A percentile compares a stretch with the other conserved stretches of the same genome.
Evolutionary conservation across 129 eudicot genomes (phyloP).

Genomic region (Tanacetum coccineum): DNA sequence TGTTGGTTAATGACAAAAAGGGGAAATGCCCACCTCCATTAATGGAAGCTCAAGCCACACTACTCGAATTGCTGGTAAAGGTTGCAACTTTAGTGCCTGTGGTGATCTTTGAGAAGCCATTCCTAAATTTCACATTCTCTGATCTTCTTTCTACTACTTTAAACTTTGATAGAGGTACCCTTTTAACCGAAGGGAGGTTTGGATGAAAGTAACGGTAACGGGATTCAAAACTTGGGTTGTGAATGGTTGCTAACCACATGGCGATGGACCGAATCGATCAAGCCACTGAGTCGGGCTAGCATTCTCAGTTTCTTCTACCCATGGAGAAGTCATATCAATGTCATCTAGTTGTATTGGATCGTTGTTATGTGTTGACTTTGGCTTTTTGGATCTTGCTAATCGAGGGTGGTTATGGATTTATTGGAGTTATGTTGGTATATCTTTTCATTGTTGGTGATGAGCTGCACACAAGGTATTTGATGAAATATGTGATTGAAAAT

Average conservation of each 20-base stretch:
- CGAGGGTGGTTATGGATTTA: no score
- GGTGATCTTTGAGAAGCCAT: constrained; percentile 80
- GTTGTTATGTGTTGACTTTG: constrained; percentile 34
- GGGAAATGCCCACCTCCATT: no score
- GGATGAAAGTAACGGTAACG: no score
- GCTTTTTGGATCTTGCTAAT: constrained; percentile 40
- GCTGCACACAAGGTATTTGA: no score
- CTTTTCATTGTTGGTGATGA: no score
- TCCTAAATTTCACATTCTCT: constrained; percentile 74
- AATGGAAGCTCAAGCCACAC: no score
- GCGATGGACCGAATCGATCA: constrained; percentile 72
- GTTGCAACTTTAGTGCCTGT: constrained; percentile 69
- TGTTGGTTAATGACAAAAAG: no score
- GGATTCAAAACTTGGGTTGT: no score
- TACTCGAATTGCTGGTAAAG: constrained; percentile 91
- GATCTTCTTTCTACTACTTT: constrained; percentile 87
- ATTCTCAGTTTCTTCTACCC: constrained; percentile 87
- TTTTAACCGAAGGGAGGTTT: constrained; percentile 78
- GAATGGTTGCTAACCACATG: no score
- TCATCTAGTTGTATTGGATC: constrained; percentile 78
- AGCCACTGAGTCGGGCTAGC: constrained; percentile 89
- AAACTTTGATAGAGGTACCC: constrained; percentile 66
- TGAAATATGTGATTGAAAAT: no score
- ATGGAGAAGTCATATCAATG: constrained; percentile 88
- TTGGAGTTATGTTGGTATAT: no score